phyloP scores from a whole-genome alignment of 148 eudicot species.

The Nepenthes gracilis region DNA sequence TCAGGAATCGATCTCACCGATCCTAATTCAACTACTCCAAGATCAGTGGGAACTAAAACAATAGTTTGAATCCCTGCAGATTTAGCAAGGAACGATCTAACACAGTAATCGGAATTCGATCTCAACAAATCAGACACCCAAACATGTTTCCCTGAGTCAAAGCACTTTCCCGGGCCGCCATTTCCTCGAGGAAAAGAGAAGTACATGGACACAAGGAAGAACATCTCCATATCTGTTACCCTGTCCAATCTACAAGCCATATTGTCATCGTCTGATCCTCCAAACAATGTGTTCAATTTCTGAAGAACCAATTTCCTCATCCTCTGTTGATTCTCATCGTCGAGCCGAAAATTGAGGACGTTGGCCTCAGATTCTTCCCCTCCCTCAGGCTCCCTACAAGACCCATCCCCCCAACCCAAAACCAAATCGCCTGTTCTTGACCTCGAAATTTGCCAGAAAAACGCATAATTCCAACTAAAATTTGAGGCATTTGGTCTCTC shows the following conservation, averaged over 20 bases:
- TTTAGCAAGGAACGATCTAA: constrained; percentile 57
- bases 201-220: constrained; percentile 79
- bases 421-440: constrained; percentile 62
- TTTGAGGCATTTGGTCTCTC: constrained; percentile 38
- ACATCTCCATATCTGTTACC: constrained; percentile 86
- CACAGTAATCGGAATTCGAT: constrained; percentile 49
- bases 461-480: constrained; percentile 92
- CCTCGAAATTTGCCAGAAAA: constrained; percentile 79
- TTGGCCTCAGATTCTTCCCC: constrained; percentile 51
- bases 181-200: constrained; percentile 58
- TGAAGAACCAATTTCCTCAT: constrained; percentile 25
- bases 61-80: constrained; percentile 72
- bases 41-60: constrained; percentile 73
- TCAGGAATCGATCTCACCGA: constrained; percentile 54
- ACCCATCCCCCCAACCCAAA: constrained; percentile 93
- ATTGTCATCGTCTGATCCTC: constrained; percentile 73
- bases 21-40: constrained; percentile 83
- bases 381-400: constrained; percentile 78
- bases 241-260: constrained; percentile 69
- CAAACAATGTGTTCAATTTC: constrained; percentile 55
- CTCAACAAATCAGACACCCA: constrained; percentile 54
- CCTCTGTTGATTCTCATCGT: constrained; percentile 64
- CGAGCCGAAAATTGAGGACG: constrained; percentile 29
- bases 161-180: constrained; percentile 71
- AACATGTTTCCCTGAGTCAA: constrained; percentile 43